Evolutionary conservation across 1,284 basidiomycete species (phyloP).

Genomic region (Puccinia novopanici): DNA sequence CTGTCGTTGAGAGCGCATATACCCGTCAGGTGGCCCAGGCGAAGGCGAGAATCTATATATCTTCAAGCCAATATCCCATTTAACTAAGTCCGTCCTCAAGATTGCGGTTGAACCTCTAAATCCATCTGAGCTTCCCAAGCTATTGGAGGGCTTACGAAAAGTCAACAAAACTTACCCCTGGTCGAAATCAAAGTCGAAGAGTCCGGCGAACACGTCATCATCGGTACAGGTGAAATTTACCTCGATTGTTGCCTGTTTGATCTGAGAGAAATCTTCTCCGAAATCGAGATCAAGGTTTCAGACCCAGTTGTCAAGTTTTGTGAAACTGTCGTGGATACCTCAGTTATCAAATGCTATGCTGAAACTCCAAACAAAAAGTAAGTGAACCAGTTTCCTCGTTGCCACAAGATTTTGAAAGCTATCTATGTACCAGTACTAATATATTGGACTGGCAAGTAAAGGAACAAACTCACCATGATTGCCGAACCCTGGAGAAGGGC

Average conservation of each 20-base stretch:
- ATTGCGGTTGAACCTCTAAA: slow-evolving; percentile 97
- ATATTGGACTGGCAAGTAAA: slow-evolving; percentile 58
- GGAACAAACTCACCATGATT: slow-evolving; percentile 97
- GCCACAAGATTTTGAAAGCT: slow-evolving; percentile 33
- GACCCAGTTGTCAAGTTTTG: slow-evolving; percentile 98
- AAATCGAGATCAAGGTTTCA: slow-evolving; percentile 99
- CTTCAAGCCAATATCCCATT: slow-evolving; percentile 90
- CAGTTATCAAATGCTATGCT: slow-evolving; percentile 95
- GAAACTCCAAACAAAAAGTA: slow-evolving; percentile 99
- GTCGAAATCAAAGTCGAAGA: slow-evolving; percentile 95
- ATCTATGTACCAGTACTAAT: background rate
- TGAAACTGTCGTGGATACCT: slow-evolving; percentile 97
- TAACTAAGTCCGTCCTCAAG: slow-evolving; percentile 96
- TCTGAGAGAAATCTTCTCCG: slow-evolving; percentile 83
- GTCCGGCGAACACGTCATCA: slow-evolving; percentile 92
- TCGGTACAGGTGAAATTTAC: slow-evolving; percentile 96
- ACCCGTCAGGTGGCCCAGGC: slow-evolving; percentile 62
- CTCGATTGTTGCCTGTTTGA: slow-evolving; percentile 97
- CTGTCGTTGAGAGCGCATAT: slow-evolving; percentile 67
- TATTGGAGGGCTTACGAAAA: slow-evolving; percentile 92
- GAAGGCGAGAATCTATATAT: slow-evolving; percentile 82
- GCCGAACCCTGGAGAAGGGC: slow-evolving; percentile 91
- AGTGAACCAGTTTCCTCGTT: slow-evolving; percentile 55
- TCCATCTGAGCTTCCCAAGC: slow-evolving; percentile 96
- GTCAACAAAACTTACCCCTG: slow-evolving; percentile 97